A percentile compares a stretch with the other conserved stretches of the same genome.
Conservation (phyloP, 2,329 filamentous ascomycete species). For the Fusarium illudens region DNA sequence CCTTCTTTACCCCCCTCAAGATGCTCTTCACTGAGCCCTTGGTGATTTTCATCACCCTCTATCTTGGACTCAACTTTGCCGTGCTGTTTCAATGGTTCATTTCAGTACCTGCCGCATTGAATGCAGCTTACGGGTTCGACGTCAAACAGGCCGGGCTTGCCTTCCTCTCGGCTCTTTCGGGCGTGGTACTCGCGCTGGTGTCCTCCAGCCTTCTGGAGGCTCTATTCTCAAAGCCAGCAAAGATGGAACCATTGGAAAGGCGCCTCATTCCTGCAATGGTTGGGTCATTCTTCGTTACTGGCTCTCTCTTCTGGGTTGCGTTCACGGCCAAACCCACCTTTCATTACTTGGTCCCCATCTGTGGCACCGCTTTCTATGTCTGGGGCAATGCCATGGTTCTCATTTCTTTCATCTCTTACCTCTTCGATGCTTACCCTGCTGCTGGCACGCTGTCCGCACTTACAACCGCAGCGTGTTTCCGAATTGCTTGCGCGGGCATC, state of each 20-base stretch:
- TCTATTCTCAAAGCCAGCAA: background rate
- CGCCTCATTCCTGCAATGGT: slow-evolving; percentile 10
- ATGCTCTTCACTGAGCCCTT: slow-evolving; percentile 11
- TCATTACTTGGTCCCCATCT: slow-evolving; percentile 15
- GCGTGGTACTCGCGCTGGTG: background rate
- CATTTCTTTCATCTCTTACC: slow-evolving; percentile 5
- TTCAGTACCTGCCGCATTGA: slow-evolving; percentile 5
- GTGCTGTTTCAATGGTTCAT: slow-evolving; percentile 10
- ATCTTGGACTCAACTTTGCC: slow-evolving; percentile 12
- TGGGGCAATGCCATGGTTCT: slow-evolving; percentile 12
- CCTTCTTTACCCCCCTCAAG: slow-evolving; percentile 8
- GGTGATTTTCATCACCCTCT: slow-evolving; percentile 1
- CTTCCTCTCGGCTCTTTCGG: background rate
- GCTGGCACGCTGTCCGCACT: slow-evolving; percentile 8
- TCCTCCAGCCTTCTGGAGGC: slow-evolving; percentile 5
- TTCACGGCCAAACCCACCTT: slow-evolving; percentile 1
- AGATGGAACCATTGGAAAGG: slow-evolving; percentile 7
- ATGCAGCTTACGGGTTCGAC: slow-evolving; percentile 2
- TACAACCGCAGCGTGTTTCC: slow-evolving; percentile 4
- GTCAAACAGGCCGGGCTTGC: background rate
- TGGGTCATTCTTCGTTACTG: slow-evolving; percentile 7
- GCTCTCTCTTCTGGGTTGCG: slow-evolving; percentile 14
- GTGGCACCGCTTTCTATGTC: slow-evolving; percentile 6
- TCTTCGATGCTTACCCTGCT: slow-evolving; percentile 10
- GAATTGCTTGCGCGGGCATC: slow-evolving; percentile 2